Base-by-base conservation (phyloP, 495 filamentous ascomycete genomes). In the Tricharina praecox region DNA sequence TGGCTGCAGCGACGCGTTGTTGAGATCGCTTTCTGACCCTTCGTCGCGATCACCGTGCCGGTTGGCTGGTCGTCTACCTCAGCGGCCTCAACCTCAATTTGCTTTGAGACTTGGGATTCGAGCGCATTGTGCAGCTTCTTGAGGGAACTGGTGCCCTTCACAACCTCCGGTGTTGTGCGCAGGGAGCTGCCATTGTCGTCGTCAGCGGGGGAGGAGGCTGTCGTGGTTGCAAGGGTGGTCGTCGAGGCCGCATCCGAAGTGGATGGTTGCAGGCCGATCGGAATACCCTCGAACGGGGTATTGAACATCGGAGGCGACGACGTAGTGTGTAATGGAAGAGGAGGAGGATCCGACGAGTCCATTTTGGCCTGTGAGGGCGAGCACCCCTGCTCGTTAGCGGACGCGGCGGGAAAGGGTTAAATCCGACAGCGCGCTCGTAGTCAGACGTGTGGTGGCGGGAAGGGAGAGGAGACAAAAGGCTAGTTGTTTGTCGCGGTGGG, bases 161-260 rank as follows among this genome's bases (percentile, higher is more conserved):
- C 23, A 26, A 46, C 35, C 43, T 33, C 43, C 26, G 43, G 30
- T n/a, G 43, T 46, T 1, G 43, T 46, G 40, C 40, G 40, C 40
- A 43, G 18, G 8, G 40, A 43, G 40, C 40, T 43, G 40, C 4
- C 26, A 23, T 10, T 25, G 10, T 24, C 40, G 13, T 43, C 40
- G 13, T 26, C 40, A 11, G 20, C 26, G 9, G 8, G 7, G 10
- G 23, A 40, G 18, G 15, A 25, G 21, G 18, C 9, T 8, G 20
- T 43, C 8, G 19, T 43, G 40, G 21, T 26, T 43, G 40, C 40
- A 43, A 43, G 40, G 43, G 45, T 48, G 4, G 33, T 48, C n/a
- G 45, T 48, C 19, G 18, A 23, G 19, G 34, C 23, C 10, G 35
- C 45, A 39, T 48, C 45, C n/a, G 45, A 48, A 23, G 45, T 7